Evolutionary conservation across 345 rosid species (phyloP), one percentile per base, ranked within the genome.

Genomic region (Orychophragmus violaceus): DNA sequence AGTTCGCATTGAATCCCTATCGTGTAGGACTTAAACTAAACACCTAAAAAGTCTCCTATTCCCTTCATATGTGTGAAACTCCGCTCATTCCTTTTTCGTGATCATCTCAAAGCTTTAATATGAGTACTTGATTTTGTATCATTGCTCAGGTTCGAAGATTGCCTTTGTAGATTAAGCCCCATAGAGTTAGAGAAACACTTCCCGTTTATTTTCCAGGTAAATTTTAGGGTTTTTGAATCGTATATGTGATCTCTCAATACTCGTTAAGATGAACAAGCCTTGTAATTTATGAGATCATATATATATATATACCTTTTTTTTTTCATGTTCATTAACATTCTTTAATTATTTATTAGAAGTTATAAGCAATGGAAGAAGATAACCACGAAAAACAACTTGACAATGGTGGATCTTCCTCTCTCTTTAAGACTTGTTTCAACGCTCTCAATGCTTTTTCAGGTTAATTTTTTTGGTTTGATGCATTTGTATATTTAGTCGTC

Each of bases 391-490:
- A 19, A 33, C 27, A 55, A 45, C 11, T 6, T 25, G 64, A 71
- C 29, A 49, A 63, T 6, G 70, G 44, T 0, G 51, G 64, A 63
- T 46, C 72, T 52, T 64, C 72, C 8, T 73, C 72, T 22, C 42
- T 66, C 51, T 58, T 42, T 11, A 66, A 66, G 51, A 73, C 77
- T 10, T 66, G 77, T 41, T 66, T 72, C 67, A 73, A 73, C 41
- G 58, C 77, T 14, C 72, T 66, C 36, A 73, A 73, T 49, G 71
- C 72, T 49, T 67, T 73, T 49, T 66, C 77, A 66, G 77, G 72
- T 64, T 19, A 10, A 3, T 46, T 33, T 8, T 17, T 10, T 3
- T 8, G 1, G 32, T 17, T 39, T 37, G 39, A 67, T 55, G 21
- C 4, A 25, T 17, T 69, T 60, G 17, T 54, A 7, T 32, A 25